Base-by-base conservation (phyloP, 176 grass and related monocot species). In the Carex kokanica region DNA sequence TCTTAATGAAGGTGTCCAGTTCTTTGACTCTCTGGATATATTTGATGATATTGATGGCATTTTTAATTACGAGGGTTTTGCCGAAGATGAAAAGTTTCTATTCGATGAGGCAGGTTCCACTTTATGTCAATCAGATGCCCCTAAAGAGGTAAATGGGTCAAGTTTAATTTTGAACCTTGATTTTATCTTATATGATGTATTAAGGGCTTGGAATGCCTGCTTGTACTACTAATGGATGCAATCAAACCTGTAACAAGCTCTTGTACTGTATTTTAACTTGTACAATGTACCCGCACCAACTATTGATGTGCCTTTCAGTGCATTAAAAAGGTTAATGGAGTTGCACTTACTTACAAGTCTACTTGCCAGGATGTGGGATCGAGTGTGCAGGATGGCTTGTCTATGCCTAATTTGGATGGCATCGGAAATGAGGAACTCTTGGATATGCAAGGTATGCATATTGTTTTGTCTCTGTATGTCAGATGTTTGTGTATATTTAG, bases 11-110 rank as follows among this genome's bases (percentile, higher is more conserved):
- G 14, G 52, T 18, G 75, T 57, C 25, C 24, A 32, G 2, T 79
- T 79, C 23, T 79, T 79, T 57, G 75, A 79, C 31, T 79, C 75
- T 27, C 6, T 79, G 52, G 75, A 79, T 15, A 49, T 13, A 75
- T 75, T 75, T 24, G 23, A 51, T 74, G 17, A 52, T 23, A 75
- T 49, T 0, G 71, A 75, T 17, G 23, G 31, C 29, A 57, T 79
- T 79, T 59, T 79, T 79, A 53, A 79, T 57, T 34, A 54, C 2
- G 21, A 55, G 41, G 14, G 55, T 60, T 54, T 60, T 79, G 75
- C 52, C 9, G 75, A 59, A 32, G 75, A 56, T 32, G 15, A 57
- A 53, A 79, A 32, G 52, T 57, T 34, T 15, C 55, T 79, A 34
- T 59, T 79, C 1, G 75, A 60, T 79, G 52, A 25, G 23, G 75